Evolutionary conservation across 441 rosid genomes (phyloP).

Genomic region (Bruguiera hainesii): DNA sequence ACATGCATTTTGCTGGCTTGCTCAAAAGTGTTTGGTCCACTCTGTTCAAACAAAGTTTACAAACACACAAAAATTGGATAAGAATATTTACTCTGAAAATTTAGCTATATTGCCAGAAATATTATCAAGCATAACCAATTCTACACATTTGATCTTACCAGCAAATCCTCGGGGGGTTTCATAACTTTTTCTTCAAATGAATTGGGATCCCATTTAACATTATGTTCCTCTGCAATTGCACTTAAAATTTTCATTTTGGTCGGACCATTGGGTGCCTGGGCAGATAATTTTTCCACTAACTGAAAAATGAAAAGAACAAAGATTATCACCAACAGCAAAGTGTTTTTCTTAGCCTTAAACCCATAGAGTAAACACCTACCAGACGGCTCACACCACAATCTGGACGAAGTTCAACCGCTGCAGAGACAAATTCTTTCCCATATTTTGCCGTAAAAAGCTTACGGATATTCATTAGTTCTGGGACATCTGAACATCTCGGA

Average conservation of each 20-base stretch:
- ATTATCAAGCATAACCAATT: slow-evolving; percentile 5
- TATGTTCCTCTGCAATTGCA: slow-evolving; percentile 73
- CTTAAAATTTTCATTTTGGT: slow-evolving; percentile 70
- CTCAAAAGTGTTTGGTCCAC: slow-evolving; percentile 58
- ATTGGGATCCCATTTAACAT: slow-evolving; percentile 72
- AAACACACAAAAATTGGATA: not conserved
- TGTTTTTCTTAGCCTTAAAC: slow-evolving; percentile 2
- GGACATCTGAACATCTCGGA: slow-evolving; percentile 76
- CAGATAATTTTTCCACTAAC: slow-evolving; percentile 86
- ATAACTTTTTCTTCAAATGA: slow-evolving; percentile 58
- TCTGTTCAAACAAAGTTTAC: slow-evolving; percentile 40
- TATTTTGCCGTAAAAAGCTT: slow-evolving; percentile 72
- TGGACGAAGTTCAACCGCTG: slow-evolving; percentile 77
- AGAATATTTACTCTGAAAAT: slow-evolving; percentile 5
- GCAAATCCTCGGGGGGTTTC: slow-evolving; percentile 50
- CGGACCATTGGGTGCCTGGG: slow-evolving; percentile 80
- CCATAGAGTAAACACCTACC: slow-evolving; percentile 40
- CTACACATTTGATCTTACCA: slow-evolving; percentile 35
- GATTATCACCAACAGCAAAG: slow-evolving; percentile 14
- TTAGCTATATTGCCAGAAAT: not conserved
- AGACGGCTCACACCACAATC: slow-evolving; percentile 88
- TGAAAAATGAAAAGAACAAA: slow-evolving; percentile 27
- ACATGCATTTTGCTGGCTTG: slow-evolving; percentile 36
- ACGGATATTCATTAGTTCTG: slow-evolving; percentile 61
- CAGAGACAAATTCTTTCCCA: slow-evolving; percentile 68